Conservation (phyloP, 345 rosid species). For the Populus tremula region DNA sequence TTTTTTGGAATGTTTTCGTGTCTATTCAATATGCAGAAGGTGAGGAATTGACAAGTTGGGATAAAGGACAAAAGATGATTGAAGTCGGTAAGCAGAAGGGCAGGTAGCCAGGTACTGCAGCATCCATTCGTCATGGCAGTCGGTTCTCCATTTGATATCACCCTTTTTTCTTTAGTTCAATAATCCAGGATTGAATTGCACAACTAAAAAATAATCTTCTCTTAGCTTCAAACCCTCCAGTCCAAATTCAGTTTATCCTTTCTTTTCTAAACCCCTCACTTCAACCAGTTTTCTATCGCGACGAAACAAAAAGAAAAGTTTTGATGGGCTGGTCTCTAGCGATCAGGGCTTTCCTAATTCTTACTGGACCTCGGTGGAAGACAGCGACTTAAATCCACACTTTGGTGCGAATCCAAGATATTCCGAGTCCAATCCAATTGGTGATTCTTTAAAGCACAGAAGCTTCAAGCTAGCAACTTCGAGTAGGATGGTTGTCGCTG, state of each 20-base stretch:
- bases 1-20: not conserved
- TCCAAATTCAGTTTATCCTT: not conserved
- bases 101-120: not conserved
- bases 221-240: not conserved
- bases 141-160: not conserved
- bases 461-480: not conserved
- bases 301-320: no score
- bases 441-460: not conserved
- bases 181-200: not conserved
- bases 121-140: not conserved
- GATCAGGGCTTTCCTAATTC: not conserved
- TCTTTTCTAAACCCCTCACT: not conserved
- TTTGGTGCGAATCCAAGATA: not conserved
- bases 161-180: not conserved
- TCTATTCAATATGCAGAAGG: not conserved
- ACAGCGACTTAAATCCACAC: not conserved
- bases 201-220: not conserved
- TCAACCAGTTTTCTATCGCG: not conserved
- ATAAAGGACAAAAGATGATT: not conserved
- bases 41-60: not conserved
- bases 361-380: not conserved
- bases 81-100: not conserved
- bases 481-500: not conserved
- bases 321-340: not conserved
- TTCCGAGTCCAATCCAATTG: not conserved